Evolutionary conservation across 2,329 filamentous ascomycete species (phyloP), one percentile per base, ranked within the genome.

Genomic region (Nothophoma quercina): DNA sequence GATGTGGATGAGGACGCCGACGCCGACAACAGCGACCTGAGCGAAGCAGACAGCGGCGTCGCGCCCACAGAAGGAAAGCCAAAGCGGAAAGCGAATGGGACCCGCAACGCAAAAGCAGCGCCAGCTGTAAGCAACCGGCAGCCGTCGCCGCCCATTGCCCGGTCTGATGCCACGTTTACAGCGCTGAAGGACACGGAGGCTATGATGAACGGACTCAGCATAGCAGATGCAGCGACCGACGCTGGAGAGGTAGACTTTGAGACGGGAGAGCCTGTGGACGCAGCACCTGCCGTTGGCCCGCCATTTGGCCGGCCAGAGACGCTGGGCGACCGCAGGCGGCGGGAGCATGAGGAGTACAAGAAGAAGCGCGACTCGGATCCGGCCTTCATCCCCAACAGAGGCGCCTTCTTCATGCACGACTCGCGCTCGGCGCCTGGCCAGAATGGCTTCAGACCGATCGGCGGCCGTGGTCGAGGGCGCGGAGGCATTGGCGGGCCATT

Each of bases 321-420:
- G 26, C 78, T 85, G 52, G 83, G 84, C 45, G 89, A 95, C 58
- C 83, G 86, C 60, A 87, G 90, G 73, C 86, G 90, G 60, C 87
- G 89, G 63, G 93, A 97, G 69, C 91, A 96, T 67, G 92, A 96
- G 60, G 91, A 96, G 69, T 96, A 96, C 78, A 87, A 88, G 77
- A 91, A 89, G 77, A 90, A 90, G 74, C 85, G 91, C 64, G 91
- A 96, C 70, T 87, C 91, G 64, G 91, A 96, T 73, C 93, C 93
- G 28, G 87, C 93, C 9, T 96, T 96, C 76, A 93, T 97, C 48
- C 93, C 95, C 46, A 97, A 96, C 69, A 83, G 93, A 61, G 95
- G 95, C 53, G 88, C 90, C 57, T 98, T 98, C 80, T 98, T 97
- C 79, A 92, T 98, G 85, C 93, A 98, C 75, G 95, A 98, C 72